Evolutionary conservation across 495 filamentous ascomycete genomes (phyloP), one percentile per base, ranked within the genome.

Genomic region (Collariella sp.): DNA sequence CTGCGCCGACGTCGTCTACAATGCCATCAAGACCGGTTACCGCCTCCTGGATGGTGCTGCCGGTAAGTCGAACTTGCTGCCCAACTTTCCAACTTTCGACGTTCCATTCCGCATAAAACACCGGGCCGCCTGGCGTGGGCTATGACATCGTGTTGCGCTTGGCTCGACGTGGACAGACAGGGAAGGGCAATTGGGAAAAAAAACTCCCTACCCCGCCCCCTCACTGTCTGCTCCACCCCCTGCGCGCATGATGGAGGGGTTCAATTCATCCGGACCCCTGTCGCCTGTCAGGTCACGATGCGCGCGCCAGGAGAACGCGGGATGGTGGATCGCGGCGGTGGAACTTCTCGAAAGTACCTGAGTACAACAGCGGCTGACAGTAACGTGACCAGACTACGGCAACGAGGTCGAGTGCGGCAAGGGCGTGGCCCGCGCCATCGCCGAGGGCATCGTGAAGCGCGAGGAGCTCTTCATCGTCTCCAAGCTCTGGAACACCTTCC

Each of bases 401-500:
- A 94, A 94, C 70, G 89, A 94, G 74, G 79, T 79, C 54, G 87
- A 91, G 71, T 83, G 80, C 59, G 89, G 89, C 55, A 74, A 93
- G 63, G 89, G 89, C 55, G 79, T 95, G n/a, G 81, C 81, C 47
- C 87, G 87, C 62, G 89, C 89, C 60, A 90, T 95, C 71, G 78
- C 83, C 57, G 89, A 95, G 12, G 88, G 88, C 35, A 66, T 94
- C 46, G 88, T 93, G 62, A 91, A 83, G 74, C 86, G 89, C 54
- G 78, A 83, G 67, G 88, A 95, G 31, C 85, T 94, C 70, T 95
- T 95, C 80, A 80, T 95, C 66, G 87, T 89, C 51, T 88, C 86
- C 63, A 95, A 95, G 76, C 82, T 95, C 48, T 95, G 89, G 89
- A 91, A 91, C 76, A 83, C 80, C 65, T 93, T 88, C 79, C 87